These are phyloP conservation scores for Yamadazyma conglobata DNA, from an alignment of 1,139 yeast genomes.

Conservation along the genomic window DNA sequence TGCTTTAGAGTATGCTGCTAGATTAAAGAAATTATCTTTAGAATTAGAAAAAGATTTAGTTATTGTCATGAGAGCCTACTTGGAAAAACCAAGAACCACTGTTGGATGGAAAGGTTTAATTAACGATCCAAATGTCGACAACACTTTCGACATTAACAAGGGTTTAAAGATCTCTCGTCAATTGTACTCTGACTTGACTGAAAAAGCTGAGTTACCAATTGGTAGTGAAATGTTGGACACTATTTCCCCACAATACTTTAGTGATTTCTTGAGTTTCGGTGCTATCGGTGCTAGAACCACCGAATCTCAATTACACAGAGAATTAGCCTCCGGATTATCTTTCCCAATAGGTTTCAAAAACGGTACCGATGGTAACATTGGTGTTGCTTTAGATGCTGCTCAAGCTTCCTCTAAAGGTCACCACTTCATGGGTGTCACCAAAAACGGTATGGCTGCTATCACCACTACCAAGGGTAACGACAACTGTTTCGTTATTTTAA, in stretches of 20 bases:
- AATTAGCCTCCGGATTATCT: constrained; percentile 88
- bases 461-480: constrained; percentile 93
- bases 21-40: constrained; percentile 57
- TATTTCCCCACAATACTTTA: constrained; percentile 88
- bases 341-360: constrained; percentile 98
- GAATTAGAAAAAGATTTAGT: constrained; percentile 70
- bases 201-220: constrained; percentile 69
- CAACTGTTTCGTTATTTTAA: constrained; percentile 83
- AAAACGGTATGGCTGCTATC: constrained; percentile 85
- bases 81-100: constrained; percentile 97
- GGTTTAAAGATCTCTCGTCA: constrained; percentile 88
- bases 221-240: constrained; percentile 98
- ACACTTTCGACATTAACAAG: constrained; percentile 89
- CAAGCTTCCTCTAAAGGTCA: constrained; percentile 92
- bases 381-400: constrained; percentile 91
- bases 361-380: constrained; percentile 92
- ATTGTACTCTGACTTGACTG: constrained; percentile 79
- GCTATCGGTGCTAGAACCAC: constrained; percentile 99
- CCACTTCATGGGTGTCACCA: constrained; percentile 90
- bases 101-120: constrained; percentile 99
- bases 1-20: constrained; percentile 81
- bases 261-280: constrained; percentile 88
- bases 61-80: constrained; percentile 94
- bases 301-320: constrained; percentile 95
- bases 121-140: constrained; percentile 95